These are phyloP conservation scores for Linum trigynum DNA, from an alignment of 345 rosid genomes.

Conservation along the genomic window DNA sequence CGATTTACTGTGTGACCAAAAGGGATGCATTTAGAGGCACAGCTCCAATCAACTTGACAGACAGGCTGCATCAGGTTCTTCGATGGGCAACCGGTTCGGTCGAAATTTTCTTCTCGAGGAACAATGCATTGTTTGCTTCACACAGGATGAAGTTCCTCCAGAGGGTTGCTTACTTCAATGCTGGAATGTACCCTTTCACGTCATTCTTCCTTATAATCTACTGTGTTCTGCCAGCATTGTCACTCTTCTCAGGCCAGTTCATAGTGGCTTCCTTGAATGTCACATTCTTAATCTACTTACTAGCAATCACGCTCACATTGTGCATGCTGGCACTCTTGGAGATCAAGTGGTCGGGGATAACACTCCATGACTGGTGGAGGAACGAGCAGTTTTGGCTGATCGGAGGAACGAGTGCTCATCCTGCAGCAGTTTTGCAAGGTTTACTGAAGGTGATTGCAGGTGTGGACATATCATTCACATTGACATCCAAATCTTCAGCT, in stretches of 20 bases:
- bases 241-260: constrained; percentile 67
- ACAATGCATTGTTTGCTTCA: constrained; percentile 58
- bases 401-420: constrained; percentile 79
- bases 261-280: constrained; percentile 54
- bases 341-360: constrained; percentile 69
- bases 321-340: constrained; percentile 62
- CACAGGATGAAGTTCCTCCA: constrained; percentile 58
- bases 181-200: constrained; percentile 76
- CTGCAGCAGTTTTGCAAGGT: constrained; percentile 73
- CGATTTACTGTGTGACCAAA: constrained; percentile 64
- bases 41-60: constrained; percentile 66
- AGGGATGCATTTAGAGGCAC: constrained; percentile 70
- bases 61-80: constrained; percentile 77
- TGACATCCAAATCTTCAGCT: constrained; percentile 57
- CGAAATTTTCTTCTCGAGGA: constrained; percentile 68
- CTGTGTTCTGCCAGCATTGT: constrained; percentile 60
- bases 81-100: constrained; percentile 86
- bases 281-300: constrained; percentile 41
- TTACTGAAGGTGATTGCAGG: constrained; percentile 64
- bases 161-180: constrained; percentile 62
- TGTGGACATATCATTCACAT: constrained; percentile 62
- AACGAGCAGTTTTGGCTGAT: constrained; percentile 80
- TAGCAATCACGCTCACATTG: constrained; percentile 49
- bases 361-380: constrained; percentile 83
- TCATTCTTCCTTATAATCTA: constrained; percentile 63